Base-by-base conservation (phyloP, 2,329 filamentous ascomycete genomes). In the Apiospora marii region DNA sequence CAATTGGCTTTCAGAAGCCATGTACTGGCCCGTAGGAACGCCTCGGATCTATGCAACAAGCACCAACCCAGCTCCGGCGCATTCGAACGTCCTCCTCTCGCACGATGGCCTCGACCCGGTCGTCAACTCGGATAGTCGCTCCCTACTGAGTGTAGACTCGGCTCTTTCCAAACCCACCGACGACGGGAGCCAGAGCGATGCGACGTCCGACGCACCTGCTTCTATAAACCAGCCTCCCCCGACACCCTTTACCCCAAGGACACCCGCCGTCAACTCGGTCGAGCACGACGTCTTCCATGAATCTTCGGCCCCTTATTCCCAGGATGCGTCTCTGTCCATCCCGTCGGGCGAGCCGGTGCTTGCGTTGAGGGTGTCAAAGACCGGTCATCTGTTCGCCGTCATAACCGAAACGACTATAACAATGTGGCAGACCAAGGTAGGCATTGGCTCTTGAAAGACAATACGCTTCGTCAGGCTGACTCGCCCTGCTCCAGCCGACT, bases 371-470 rank as follows among this genome's bases (percentile, higher is more conserved):
- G 89, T 95, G 53, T 93, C 95, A 2, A 91, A 95, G 64, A 92
- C 89, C 72, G 95, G 95, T 53, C 92, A 95, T 78, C 85, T 91
- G 74, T 98, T 99, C 83, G 94, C 94, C 70, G 94, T 94, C 67
- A 94, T 98, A 79, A 98, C 96, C 0, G 85, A 89, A 6, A 93
- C 93, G 1, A 93, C 93, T 16, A 90, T 99, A 81, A 94, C 93
- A n/a, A 88, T 99, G 76, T 99, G 96, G 96, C 96, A 99, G 84
- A 96, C 94, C 71, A 96, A 96, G 89, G 94, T 95, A 69, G 22
- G 44, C n/a, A 46, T 22, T 30, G 12, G 27, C 44, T 34, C 16
- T 49, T 37, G 44, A 41, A 41, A 19, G 22, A 22, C 58, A 37
- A 8, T 64, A n/a, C 34, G 8, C 30, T 64, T 64, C 58, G 58